Evolutionary conservation across 805 yeast genomes (phyloP).

Genomic region (Candida ascalaphidarum): DNA sequence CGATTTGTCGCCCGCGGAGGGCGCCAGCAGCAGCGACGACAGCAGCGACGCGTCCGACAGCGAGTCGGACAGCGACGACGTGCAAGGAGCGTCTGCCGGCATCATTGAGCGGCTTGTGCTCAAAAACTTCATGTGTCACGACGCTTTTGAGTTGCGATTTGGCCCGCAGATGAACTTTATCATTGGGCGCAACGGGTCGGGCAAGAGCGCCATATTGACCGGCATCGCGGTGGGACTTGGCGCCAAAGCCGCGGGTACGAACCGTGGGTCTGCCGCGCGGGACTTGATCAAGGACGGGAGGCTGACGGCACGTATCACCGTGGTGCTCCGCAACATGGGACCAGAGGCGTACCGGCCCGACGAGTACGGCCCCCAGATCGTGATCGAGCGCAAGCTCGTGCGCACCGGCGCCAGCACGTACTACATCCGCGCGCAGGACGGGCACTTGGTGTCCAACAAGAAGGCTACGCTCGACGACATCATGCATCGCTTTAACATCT

Average conservation of each 20-base stretch:
- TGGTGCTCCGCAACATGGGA: conserved; percentile 59
- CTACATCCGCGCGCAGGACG: conserved; percentile 42
- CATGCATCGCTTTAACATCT: conserved; percentile 61
- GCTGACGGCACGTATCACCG: conserved; percentile 54
- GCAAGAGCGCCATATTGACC: conserved; percentile 81
- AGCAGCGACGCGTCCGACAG: conserved; percentile 9
- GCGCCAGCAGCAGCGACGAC: conserved; percentile 7
- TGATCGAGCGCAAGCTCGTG: conserved; percentile 58
- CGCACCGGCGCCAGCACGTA: conserved; percentile 47
- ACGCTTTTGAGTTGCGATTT: conserved; percentile 61
- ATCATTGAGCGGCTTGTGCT: conserved; percentile 55
- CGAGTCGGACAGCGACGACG: conserved; percentile 7
- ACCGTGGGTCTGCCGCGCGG: conserved; percentile 67
- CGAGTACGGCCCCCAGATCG: conserved; percentile 59
- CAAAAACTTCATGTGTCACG: conserved; percentile 86
- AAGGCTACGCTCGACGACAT: conserved; percentile 61
- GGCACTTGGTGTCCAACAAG: conserved; percentile 49
- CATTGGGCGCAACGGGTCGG: conserved; percentile 86
- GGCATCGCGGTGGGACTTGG: conserved; percentile 86
- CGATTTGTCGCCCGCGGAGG: neutral
- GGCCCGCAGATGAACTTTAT: conserved; percentile 82
- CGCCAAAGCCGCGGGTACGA: conserved; percentile 80
- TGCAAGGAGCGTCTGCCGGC: conserved; percentile 45
- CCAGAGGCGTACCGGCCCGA: conserved; percentile 57
- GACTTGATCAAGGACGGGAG: conserved; percentile 73